Evolutionary conservation across 2,329 filamentous ascomycete genomes (phyloP), one percentile per base, ranked within the genome.

Genomic region (Alternaria burnsii): DNA sequence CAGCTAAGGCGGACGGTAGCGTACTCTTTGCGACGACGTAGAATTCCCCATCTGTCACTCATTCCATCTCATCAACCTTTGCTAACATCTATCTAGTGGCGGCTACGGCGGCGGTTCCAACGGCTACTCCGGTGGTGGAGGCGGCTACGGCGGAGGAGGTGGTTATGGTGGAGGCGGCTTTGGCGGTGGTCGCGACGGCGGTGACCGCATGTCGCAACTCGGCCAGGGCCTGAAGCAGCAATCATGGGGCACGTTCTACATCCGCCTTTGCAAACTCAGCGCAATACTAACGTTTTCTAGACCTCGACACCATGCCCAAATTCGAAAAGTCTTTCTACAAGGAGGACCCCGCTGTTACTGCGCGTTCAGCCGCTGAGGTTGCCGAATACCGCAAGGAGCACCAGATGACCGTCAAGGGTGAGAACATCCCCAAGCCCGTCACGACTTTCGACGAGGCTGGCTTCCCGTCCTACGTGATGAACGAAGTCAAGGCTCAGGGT

Each of bases 301-400:
- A 99, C 78, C 73, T 95, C 55, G 84, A 80, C 75, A 80, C 89
- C 7, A 77, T 99, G 46, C 94, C 95, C 72, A 98, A 98, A 82
- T 99, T 99, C 83, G 95, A 99, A 80, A 99, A 99, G 83, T 94
- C 92, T 9, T 99, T 99, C 84, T 99, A 99, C 88, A 97, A 98
- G 85, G 95, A 98, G 82, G 89, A 95, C 77, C 86, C 90, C 32
- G 88, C 88, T 61, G 94, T 99, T 62, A 82, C 88, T 63, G 84
- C 81, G 73, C 92, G 95, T 75, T 89, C 92, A 12, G 79, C 87
- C 42, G 87, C 87, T 58, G 94, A 98, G 65, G 91, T 99, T 59
- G 91, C 94, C 28, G 91, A 89, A 57, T 99, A 97, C 86, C 91
- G 95, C 77, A 88, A 88, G 76, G 88, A 92, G 76, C 89, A 95